Evolutionary conservation across 768 basidiomycete genomes (phyloP).

Genomic region (Naganishia randhawae): DNA sequence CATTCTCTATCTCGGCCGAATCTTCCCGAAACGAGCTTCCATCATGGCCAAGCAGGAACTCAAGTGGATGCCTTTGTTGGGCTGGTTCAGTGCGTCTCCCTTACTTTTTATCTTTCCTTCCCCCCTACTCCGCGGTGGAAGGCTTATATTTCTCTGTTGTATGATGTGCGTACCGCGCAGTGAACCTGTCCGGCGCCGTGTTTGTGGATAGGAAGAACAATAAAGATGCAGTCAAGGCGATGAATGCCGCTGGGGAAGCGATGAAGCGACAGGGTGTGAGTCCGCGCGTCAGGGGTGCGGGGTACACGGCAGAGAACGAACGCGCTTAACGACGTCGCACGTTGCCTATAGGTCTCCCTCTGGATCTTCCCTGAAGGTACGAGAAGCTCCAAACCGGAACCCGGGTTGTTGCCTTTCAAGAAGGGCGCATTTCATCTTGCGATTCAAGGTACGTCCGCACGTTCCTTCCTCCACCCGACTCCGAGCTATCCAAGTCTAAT

Average conservation of each 20-base stretch:
- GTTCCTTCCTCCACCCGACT: neutral
- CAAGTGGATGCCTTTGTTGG: slow-evolving; percentile 74
- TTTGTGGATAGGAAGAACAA: slow-evolving; percentile 86
- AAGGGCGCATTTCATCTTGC: slow-evolving; percentile 98
- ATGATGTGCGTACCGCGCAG: slow-evolving; percentile 31
- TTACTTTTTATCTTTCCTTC: neutral
- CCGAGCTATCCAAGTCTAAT: neutral
- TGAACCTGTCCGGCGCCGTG: slow-evolving; percentile 81
- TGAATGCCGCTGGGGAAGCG: slow-evolving; percentile 69
- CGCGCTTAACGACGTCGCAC: slow-evolving; percentile 45
- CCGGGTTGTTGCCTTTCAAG: slow-evolving; percentile 81
- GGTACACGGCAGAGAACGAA: neutral
- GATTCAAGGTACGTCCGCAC: slow-evolving; percentile 61
- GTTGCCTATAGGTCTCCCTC: slow-evolving; percentile 57
- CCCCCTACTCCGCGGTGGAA: neutral
- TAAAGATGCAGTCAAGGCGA: slow-evolving; percentile 65
- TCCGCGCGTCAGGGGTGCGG: slow-evolving; percentile 10
- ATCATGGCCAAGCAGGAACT: slow-evolving; percentile 93
- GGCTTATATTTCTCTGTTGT: neutral
- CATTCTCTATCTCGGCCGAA: slow-evolving; percentile 73
- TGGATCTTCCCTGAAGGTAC: slow-evolving; percentile 99
- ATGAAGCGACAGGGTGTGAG: slow-evolving; percentile 60
- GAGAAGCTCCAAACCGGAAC: slow-evolving; percentile 64
- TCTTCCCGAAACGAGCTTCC: slow-evolving; percentile 74
- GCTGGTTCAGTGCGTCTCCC: slow-evolving; percentile 63